Evolutionary conservation across 352 stramenopile genomes (phyloP).

Genomic region (Globisporangium middletonii): DNA sequence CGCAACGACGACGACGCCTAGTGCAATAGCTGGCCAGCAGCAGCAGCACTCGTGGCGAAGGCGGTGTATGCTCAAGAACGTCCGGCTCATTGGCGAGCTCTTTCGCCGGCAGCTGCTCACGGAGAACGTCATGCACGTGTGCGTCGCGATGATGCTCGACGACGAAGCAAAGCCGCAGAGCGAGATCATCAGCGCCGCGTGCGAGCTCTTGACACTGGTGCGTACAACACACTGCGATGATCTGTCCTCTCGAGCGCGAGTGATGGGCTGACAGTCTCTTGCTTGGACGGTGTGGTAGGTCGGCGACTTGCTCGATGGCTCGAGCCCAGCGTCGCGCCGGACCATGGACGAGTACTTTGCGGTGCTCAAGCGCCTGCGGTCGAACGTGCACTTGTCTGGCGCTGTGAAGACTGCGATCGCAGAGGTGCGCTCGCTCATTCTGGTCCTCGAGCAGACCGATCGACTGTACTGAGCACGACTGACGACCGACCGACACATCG

Average conservation of each 20-base stretch:
- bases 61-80: slow-evolving; percentile 73
- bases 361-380: slow-evolving; percentile 47
- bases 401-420: slow-evolving; percentile 39
- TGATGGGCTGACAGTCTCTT: no score
- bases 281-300: slow-evolving; percentile 27
- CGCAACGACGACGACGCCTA: slow-evolving; percentile 2
- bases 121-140: slow-evolving; percentile 84
- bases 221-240: neutral
- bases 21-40: slow-evolving; percentile 12
- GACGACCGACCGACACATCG: no score
- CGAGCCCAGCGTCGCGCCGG: slow-evolving; percentile 67
- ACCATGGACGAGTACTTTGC: slow-evolving; percentile 85
- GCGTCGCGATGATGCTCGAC: slow-evolving; percentile 80
- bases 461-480: no score
- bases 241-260: no score
- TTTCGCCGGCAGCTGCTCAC: slow-evolving; percentile 75
- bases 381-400: slow-evolving; percentile 26
- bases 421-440: slow-evolving; percentile 23
- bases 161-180: slow-evolving; percentile 55
- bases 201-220: slow-evolving; percentile 52
- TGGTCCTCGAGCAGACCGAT: no score
- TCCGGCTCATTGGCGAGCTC: slow-evolving; percentile 65
- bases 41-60: slow-evolving; percentile 62
- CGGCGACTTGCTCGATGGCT: slow-evolving; percentile 73
- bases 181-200: slow-evolving; percentile 66